phyloP scores from a whole-genome alignment of 2,329 filamentous ascomycete genomes.

The Aspergillus persii region DNA sequence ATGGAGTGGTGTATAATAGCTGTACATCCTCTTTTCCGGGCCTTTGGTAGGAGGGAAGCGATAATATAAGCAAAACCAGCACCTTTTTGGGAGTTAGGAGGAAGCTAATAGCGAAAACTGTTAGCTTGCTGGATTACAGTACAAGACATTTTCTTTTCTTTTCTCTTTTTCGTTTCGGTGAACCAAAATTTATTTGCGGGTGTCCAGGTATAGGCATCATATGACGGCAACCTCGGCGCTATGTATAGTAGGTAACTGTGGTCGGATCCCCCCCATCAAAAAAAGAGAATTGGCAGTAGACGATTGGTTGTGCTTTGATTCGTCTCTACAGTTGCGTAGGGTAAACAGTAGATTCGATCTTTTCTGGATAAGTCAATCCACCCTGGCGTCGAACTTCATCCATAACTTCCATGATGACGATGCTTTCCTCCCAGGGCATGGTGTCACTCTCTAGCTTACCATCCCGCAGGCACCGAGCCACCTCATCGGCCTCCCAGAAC shows the following conservation, averaged over 20 bases:
- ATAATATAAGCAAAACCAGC: neutral
- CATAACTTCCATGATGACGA: slow-evolving; percentile 81
- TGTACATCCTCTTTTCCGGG: slow-evolving; percentile 1
- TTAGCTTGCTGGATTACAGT: slow-evolving; percentile 1
- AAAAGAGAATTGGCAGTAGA: slow-evolving; percentile 9
- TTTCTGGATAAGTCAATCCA: slow-evolving; percentile 61
- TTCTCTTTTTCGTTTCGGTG: neutral
- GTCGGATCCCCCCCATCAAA: slow-evolving; percentile 5
- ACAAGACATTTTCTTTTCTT: neutral
- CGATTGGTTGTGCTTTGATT: neutral
- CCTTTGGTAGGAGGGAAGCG: neutral
- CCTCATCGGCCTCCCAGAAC: slow-evolving; percentile 86
- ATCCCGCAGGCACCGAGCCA: slow-evolving; percentile 70
- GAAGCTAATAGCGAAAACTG: neutral
- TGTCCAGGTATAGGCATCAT: slow-evolving; percentile 18
- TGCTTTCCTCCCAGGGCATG: slow-evolving; percentile 71
- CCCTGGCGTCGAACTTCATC: slow-evolving; percentile 66
- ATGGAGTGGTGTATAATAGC: slow-evolving; percentile 1
- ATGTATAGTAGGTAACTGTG: slow-evolving; percentile 33
- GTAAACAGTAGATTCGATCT: slow-evolving; percentile 62
- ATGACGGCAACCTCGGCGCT: slow-evolving; percentile 17
- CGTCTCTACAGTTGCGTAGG: slow-evolving; percentile 43
- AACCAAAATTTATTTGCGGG: slow-evolving; percentile 12
- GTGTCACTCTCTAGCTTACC: slow-evolving; percentile 72
- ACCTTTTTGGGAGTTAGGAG: neutral